phyloP scores from a whole-genome alignment of 495 filamentous ascomycete genomes.

The Cercophora scortea region DNA sequence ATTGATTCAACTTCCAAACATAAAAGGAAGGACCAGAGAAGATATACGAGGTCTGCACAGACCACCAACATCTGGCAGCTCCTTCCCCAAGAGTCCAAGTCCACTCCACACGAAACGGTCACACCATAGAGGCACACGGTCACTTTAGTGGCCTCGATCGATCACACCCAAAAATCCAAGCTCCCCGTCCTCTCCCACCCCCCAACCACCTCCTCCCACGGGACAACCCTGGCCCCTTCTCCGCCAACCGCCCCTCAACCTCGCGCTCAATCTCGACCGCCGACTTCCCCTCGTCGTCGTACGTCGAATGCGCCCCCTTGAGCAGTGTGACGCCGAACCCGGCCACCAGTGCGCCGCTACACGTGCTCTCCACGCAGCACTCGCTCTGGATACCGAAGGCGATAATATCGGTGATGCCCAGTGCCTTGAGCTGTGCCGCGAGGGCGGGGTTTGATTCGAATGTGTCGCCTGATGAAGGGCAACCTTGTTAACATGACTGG shows the following conservation, averaged over 20 bases:
- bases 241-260: constrained; percentile 17
- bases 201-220: constrained; percentile 16
- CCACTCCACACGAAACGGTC: too few species aligned
- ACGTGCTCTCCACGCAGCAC: constrained; percentile 23
- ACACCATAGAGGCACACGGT: too few species aligned
- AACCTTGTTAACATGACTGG: not conserved
- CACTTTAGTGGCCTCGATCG: too few species aligned
- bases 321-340: constrained; percentile 23
- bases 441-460: constrained; percentile 27
- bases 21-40: too few species aligned
- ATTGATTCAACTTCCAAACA: too few species aligned
- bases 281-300: constrained; percentile 11
- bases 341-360: constrained; percentile 17
- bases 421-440: constrained; percentile 3
- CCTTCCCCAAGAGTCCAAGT: too few species aligned
- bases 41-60: too few species aligned
- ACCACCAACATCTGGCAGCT: too few species aligned
- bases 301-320: constrained; percentile 28
- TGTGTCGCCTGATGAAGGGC: constrained; percentile 16
- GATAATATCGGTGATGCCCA: constrained; percentile 14
- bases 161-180: too few species aligned
- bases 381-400: constrained; percentile 29
- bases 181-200: not conserved
- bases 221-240: constrained; percentile 7
- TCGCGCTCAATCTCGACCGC: constrained; percentile 23